phyloP scores from a whole-genome alignment of 2,329 filamentous ascomycete genomes.

The Fusarium subtropicale region DNA sequence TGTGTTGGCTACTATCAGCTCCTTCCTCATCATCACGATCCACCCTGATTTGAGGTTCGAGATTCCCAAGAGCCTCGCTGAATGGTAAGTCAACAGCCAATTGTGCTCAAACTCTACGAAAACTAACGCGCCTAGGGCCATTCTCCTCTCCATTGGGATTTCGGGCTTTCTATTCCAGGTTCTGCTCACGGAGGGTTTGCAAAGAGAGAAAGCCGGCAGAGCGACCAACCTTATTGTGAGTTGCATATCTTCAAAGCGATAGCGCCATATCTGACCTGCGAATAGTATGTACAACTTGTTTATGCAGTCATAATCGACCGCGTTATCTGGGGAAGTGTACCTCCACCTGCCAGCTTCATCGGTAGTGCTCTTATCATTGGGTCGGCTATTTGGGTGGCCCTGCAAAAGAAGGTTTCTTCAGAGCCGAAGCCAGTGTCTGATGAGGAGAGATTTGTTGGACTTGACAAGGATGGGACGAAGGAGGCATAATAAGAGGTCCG shows the following conservation, averaged over 20 bases:
- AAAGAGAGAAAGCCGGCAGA: conserved; percentile 69
- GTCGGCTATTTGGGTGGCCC: conserved; percentile 56
- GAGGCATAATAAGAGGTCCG: background rate
- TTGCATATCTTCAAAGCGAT: accelerated
- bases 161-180: conserved; percentile 85
- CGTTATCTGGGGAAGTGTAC: conserved; percentile 58
- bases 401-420: conserved; percentile 54
- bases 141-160: conserved; percentile 71
- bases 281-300: conserved; percentile 51
- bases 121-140: conserved; percentile 57
- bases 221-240: conserved; percentile 51
- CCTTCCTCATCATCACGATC: conserved; percentile 66
- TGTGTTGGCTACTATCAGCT: conserved; percentile 72
- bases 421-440: conserved; percentile 44
- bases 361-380: conserved; percentile 57
- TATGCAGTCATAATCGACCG: conserved; percentile 55
- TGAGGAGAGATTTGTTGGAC: conserved; percentile 50
- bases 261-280: background rate
- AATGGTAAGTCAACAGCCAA: conserved; percentile 42
- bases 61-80: conserved; percentile 43
- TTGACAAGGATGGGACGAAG: conserved; percentile 3
- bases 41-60: conserved; percentile 57
- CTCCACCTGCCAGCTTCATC: conserved; percentile 53
- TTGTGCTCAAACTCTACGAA: accelerated
- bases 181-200: conserved; percentile 76